Percentiles rank a stretch among this genome's conserved stretches.
These are phyloP conservation scores for Circinella minor DNA, from an alignment of 371 early-diverging fungal species.

Conservation along the genomic window DNA sequence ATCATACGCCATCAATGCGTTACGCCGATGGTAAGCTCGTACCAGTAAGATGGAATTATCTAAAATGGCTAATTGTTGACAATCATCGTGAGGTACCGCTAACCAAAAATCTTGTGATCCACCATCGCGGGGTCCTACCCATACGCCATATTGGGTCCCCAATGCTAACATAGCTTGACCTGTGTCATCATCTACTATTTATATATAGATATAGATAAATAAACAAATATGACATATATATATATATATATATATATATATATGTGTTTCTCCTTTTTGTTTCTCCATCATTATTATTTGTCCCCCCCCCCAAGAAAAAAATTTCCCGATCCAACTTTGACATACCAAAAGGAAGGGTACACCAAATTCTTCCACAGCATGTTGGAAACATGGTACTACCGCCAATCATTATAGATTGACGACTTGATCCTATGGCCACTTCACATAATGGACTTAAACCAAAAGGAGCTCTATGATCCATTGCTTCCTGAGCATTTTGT, in stretches of 20 bases:
- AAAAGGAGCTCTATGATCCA: constrained; percentile 15
- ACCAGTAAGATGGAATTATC: constrained; percentile 24
- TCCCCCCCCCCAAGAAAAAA: no score
- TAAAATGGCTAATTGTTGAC: constrained; percentile 27
- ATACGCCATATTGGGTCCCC: constrained; percentile 35
- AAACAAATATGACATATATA: no score
- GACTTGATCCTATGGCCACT: constrained; percentile 13
- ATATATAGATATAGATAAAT: not conserved
- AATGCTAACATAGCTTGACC: constrained; percentile 20
- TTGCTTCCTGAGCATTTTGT: not conserved
- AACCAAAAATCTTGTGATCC: constrained; percentile 15
- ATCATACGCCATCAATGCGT: constrained; percentile 26
- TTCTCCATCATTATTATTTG: no score
- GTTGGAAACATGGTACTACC: constrained; percentile 18
- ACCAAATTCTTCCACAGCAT: constrained; percentile 25
- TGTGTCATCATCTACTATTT: not conserved
- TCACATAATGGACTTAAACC: constrained; percentile 18
- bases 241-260: no score
- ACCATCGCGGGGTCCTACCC: constrained; percentile 28
- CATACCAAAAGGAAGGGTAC: constrained; percentile 20
- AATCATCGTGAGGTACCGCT: constrained; percentile 24
- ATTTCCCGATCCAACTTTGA: no score
- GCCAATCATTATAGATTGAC: constrained; percentile 10
- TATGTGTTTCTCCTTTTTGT: no score
- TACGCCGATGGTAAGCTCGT: constrained; percentile 7